Base-by-base conservation (phyloP, 176 grass and related monocot genomes). In the Oryza coarctata region DNA sequence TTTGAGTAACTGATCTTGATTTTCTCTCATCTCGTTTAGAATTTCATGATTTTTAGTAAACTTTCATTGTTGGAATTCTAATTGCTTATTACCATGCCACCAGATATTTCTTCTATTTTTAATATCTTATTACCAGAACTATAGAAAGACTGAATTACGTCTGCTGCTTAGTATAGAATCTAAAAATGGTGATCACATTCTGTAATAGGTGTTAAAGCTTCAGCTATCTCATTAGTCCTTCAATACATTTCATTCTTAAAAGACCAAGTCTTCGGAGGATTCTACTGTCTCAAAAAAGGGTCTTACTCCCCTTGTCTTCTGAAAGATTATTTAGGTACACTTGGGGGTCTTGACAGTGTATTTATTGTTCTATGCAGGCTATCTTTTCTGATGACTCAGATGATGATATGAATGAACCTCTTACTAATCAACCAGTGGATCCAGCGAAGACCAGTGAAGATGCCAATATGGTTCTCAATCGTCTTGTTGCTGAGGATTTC, bases 331-430 rank as follows among this genome's bases (percentile, higher is more conserved):
- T 79, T 75, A 4, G 58, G 65, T 75, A 29, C 41, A 85, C 55
- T 74, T 64, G 40, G 34, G 11, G 33, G 40, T 74, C 68, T 32
- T 89, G 64, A 81, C 52, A 47, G 66, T 43, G 12, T 43, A 36
- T 61, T 73, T 74, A 35, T 80, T 78, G 14, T 61, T 63, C 43
- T 28, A 41, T 87, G 68, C 90, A 95, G 95, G 92, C 90, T 63
- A 98, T 98, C 82, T 98, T 98, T 86, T 98, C 95, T 83, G 92
- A 98, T 76, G 95, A 95, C 70, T 98, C 92, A n/a, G 95, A 93
- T 14, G 87, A 91, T 78, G 95, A 98, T 85, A 77, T 6, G 35
- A 79, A 74, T 29, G 76, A 71, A 79, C 82, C 52, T 86, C 38
- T 44, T 71, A 82, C 32, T 73, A 80, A 68, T 75, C 87, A 93